phyloP scores from a whole-genome alignment of 2,329 filamentous ascomycete species.

The Botryotinia calthae region DNA sequence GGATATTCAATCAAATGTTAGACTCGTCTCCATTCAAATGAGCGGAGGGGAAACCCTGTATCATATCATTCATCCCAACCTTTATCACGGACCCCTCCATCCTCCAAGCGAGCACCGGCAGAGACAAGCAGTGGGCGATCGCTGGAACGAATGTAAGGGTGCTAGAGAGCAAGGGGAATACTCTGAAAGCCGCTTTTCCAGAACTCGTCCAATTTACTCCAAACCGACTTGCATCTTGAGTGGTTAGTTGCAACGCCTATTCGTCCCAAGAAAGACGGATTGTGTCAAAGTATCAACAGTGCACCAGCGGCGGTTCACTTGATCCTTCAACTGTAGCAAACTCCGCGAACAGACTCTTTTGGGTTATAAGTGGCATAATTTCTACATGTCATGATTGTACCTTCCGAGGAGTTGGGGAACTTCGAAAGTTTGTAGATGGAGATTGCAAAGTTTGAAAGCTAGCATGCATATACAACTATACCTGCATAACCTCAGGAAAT shows the following conservation, averaged over 20 bases:
- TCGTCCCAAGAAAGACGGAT: conserved; percentile 27
- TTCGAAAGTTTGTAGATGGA: not conserved
- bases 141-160: conserved; percentile 28
- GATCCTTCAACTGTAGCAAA: conserved; percentile 25
- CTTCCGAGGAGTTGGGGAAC: conserved; percentile 8
- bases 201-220: conserved; percentile 32
- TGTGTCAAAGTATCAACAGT: conserved; percentile 19
- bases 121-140: conserved; percentile 35
- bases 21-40: conserved; percentile 19
- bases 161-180: conserved; percentile 20
- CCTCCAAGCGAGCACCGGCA: conserved; percentile 34
- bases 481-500: conserved; percentile 10
- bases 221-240: conserved; percentile 23
- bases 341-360: conserved; percentile 26
- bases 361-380: conserved; percentile 6
- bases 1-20: conserved; percentile 7
- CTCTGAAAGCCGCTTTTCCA: conserved; percentile 30
- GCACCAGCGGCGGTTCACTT: conserved; percentile 21
- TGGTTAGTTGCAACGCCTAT: conserved; percentile 24
- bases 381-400: not conserved
- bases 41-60: conserved; percentile 29
- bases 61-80: conserved; percentile 34
- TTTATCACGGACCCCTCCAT: conserved; percentile 35
- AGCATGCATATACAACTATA: conserved; percentile 13
- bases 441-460: conserved; percentile 8